Evolutionary conservation across 768 basidiomycete species (phyloP), one percentile per base, ranked within the genome.

Genomic region (Sutorius australiensis): DNA sequence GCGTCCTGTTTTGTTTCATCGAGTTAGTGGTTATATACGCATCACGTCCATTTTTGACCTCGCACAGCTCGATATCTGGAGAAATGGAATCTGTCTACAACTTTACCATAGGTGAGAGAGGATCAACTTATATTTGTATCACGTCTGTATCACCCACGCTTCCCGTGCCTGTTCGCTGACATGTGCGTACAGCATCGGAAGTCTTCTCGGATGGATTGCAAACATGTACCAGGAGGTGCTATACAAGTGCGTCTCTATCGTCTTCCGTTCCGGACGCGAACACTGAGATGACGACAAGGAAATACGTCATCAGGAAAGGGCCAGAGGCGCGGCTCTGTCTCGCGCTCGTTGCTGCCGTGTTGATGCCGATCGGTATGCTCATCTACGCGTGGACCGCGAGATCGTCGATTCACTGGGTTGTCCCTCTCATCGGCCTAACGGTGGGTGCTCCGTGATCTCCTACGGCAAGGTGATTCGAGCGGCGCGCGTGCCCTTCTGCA

Each of bases 371-470:
- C 0, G 80, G 78, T n/a, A 83, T 86, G 78, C 79, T 88, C 67
- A 80, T 89, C 28, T 91, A 83, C 58, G 86, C 83, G 0, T 89
- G 86, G 82, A 81, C 83, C 3, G 79, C 82, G 12, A 80, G 73
- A 54, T 51, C 76, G 0, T 60, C 57, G 13, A 73, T 88, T 3
- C 78, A 75, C 50, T 90, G 88, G 87, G 79, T 85, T 36, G 80
- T 50, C 12, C 68, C 67, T 19, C 45, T 67, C 10, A 48, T 56
- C n/a, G 67, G 67, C 10, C 48, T 67, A 38, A 70, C 67, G 27
- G 66, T 49, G 47, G 48, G 61, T 55, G 9, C 34, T 6, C n/a
- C 11, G 31, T 27, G 12, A 8, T 36, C 41, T 48, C 34, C 47
- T 32, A 31, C 21, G n/a, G 13, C 45, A 19, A 43, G 16, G 12